These are phyloP conservation scores for Heliamphora pulchella DNA, from an alignment of 179 eudicot genomes.

Conservation along the genomic window DNA sequence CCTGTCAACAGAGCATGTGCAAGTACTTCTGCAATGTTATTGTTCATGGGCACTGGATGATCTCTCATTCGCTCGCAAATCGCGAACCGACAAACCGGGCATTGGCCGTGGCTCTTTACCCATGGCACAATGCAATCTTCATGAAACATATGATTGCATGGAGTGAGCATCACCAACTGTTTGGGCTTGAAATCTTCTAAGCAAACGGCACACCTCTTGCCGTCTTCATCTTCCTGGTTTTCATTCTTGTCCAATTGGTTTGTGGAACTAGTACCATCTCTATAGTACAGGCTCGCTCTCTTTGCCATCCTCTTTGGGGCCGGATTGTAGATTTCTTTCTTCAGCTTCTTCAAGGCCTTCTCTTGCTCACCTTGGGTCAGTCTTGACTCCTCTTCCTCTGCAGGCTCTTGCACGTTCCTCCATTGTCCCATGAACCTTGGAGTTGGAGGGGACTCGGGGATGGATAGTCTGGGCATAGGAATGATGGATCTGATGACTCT, in stretches of 20 bases:
- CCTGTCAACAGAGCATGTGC: not conserved
- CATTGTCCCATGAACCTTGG: not conserved
- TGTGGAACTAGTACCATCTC: constrained; percentile 21
- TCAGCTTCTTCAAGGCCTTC: constrained; percentile 37
- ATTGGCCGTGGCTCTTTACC: constrained; percentile 60
- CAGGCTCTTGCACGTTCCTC: not conserved
- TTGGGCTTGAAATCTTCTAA: constrained; percentile 62
- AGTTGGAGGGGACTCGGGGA: constrained; percentile 3
- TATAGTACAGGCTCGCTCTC: constrained; percentile 40
- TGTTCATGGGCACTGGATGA: constrained; percentile 8
- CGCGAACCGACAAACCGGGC: constrained; percentile 61
- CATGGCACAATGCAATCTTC: constrained; percentile 88
- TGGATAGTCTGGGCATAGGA: not conserved
- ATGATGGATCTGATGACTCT: not conserved
- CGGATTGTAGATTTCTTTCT: constrained; percentile 54
- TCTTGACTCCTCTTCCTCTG: constrained; percentile 7
- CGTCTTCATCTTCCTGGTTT: constrained; percentile 35
- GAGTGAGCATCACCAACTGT: constrained; percentile 49
- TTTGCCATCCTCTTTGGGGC: constrained; percentile 31
- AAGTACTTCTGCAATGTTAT: not conserved
- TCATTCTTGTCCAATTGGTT: constrained; percentile 7
- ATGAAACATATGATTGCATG: constrained; percentile 80
- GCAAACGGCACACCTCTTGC: constrained; percentile 65
- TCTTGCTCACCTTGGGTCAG: constrained; percentile 39
- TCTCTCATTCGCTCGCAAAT: constrained; percentile 23